phyloP scores from a whole-genome alignment of 2,329 filamentous ascomycete species.

The Neonectria neomacrospora region DNA sequence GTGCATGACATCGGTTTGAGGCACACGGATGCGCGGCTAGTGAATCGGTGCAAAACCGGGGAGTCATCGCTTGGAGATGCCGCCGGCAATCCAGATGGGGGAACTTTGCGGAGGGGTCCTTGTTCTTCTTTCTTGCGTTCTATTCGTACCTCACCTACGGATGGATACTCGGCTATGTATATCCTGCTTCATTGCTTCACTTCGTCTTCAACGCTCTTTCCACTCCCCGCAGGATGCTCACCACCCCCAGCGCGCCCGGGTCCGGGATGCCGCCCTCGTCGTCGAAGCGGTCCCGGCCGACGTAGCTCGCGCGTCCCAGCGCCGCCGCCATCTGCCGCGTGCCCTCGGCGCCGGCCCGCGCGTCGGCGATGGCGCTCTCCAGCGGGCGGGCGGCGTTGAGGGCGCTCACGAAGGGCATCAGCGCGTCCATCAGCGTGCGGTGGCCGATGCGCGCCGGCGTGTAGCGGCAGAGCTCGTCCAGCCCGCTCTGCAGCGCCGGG shows the following conservation, averaged over 20 bases:
- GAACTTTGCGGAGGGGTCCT: slow-evolving; percentile 12
- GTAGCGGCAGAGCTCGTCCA: slow-evolving; percentile 56
- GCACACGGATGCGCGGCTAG: not conserved
- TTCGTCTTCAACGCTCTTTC: slow-evolving; percentile 13
- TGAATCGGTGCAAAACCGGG: not conserved
- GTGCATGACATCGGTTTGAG: not conserved
- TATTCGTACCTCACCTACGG: too few species aligned
- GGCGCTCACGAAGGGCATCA: slow-evolving; percentile 74
- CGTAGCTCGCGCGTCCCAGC: slow-evolving; percentile 78
- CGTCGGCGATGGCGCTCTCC: slow-evolving; percentile 53
- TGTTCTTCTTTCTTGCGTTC: not conserved
- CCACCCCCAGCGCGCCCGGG: slow-evolving; percentile 65
- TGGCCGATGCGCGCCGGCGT: slow-evolving; percentile 79
- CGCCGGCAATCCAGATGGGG: slow-evolving; percentile 22
- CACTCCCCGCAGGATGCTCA: slow-evolving; percentile 40
- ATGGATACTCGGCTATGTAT: too few species aligned
- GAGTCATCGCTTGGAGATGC: slow-evolving; percentile 27
- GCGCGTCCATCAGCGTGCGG: slow-evolving; percentile 77
- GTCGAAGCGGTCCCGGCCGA: slow-evolving; percentile 75
- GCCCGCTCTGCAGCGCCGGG: slow-evolving; percentile 30
- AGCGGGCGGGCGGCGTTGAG: slow-evolving; percentile 61
- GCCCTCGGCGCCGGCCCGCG: slow-evolving; percentile 62
- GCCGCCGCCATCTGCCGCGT: slow-evolving; percentile 81
- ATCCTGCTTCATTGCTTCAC: not conserved
- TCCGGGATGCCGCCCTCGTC: slow-evolving; percentile 62